Evolutionary conservation across 73 alveolate species (phyloP), one percentile per base, ranked within the genome.

Genomic region (Durusdinium trenchii): DNA sequence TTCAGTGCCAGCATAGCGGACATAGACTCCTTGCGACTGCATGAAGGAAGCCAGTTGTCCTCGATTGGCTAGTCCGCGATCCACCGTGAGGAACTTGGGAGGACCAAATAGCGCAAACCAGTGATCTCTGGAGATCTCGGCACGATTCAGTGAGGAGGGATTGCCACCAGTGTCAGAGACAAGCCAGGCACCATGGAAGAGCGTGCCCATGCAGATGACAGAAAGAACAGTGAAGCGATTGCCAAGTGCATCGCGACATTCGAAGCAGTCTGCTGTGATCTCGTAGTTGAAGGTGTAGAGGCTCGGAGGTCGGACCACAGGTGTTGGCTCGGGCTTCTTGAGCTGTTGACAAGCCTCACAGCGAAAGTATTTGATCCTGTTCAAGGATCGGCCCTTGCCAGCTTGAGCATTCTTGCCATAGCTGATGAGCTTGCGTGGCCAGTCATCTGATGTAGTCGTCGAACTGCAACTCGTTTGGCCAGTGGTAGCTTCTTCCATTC

Each of bases 381-480:
- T 10, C 10, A 42, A 2, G 95, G 48, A 1, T 57, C 81, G 6
- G 95, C 57, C 23, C 69, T 69, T 0, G 95, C 69, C 20, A 20
- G 7, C 2, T 83, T 40, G 42, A 86, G 67, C 95, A 86, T 60
- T 38, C 95, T 26, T 18, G 30, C 46, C 95, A 86, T 86, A 23
- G 69, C 81, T 26, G 75, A 64, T 1, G 28, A 5, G 35, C 67
- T 57, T 3, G 95, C 83, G 30, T 86, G 95, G n/a, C 95, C 69
- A 0, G 95, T 86, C 95, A 86, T 86, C 30, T 36, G 81, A n/a
- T 86, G 95, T 5, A 86, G 50, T 14, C 95, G 46, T 12, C 95
- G 26, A 36, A 86, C 26, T 46, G 81, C 95, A 20, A 86, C 12
- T 3, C 95, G 40, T 64, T 86, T 67, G 4, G 20, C 14, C 36